Evolutionary conservation across 169 alveolate genomes (phyloP), one percentile per base, ranked within the genome.

Genomic region (Hammondia hammondi): DNA sequence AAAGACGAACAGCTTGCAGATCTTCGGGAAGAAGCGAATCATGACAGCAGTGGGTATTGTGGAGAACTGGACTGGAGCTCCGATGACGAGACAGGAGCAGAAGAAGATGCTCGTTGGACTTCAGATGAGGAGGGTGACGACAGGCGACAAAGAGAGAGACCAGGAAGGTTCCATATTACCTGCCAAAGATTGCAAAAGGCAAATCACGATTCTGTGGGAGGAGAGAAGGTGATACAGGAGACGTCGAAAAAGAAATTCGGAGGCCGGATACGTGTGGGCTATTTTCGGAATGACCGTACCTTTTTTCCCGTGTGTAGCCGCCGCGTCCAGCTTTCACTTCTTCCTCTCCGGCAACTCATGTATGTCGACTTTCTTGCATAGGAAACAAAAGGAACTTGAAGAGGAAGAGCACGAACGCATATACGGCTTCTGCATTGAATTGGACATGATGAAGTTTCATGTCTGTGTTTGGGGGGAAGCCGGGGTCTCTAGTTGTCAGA

Each of bases 281-380:
- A 10, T 32, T 77, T 37, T 32, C 87, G 87, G 32, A 32, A 77
- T 39, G 87, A 77, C 45, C 87, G 48, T 77, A 32, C 48, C 87
- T 12, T 17, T 21, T 32, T 77, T 19, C 46, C 87, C 32, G 10
- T 48, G 71, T 43, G 52, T 82, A 9, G 90, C 43, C 90, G 90
- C 43, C 90, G 90, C 32, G 90, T 82, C 5, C 90, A 82, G 70
- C 57, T 82, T 21, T 82, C 90, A 12, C 70, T 82, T 48, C 90
- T 43, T 43, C 90, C 90, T 17, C 70, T 82, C 39, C 57, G 90
- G 1, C 57, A 82, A 9, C 70, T 82, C 24, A 82, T 45, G 90
- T 82, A 82, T 14, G 29, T 12, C n/a, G 70, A 82, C 35, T 82
- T 82, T 37, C 70, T 82, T n/a, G 57, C 57, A 10, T 82, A 48